phyloP scores from a whole-genome alignment of 2,329 filamentous ascomycete species.

The Elsinoe fawcettii region DNA sequence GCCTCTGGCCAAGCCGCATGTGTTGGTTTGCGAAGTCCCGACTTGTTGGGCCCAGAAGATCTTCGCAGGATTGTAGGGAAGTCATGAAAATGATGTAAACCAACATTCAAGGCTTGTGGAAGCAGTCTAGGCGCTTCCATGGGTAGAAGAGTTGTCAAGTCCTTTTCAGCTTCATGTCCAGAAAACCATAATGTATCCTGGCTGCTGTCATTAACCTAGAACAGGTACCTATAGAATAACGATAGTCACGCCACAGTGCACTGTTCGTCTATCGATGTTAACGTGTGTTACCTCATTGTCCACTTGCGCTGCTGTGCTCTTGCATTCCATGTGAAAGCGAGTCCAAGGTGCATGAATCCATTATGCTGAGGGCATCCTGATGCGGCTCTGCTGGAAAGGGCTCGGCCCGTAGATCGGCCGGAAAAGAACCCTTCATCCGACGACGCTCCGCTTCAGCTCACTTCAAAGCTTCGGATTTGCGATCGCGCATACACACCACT shows the following conservation, averaged over 20 bases:
- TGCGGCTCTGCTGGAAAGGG: background rate
- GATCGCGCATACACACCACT: background rate
- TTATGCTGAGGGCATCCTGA: too few species aligned
- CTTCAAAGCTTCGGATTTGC: background rate
- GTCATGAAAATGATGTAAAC: background rate
- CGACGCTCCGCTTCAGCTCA: background rate
- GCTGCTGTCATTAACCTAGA: too few species aligned
- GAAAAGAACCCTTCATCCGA: background rate
- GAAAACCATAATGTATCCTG: too few species aligned
- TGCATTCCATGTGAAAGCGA: too few species aligned
- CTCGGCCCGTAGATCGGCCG: conserved; percentile 3
- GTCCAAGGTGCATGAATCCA: too few species aligned
- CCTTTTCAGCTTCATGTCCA: background rate
- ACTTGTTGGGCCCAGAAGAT: background rate
- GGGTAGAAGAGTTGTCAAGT: background rate
- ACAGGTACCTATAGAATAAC: too few species aligned
- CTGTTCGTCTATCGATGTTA: too few species aligned
- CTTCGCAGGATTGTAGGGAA: background rate
- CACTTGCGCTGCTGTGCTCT: too few species aligned
- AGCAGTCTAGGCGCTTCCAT: background rate
- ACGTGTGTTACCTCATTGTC: too few species aligned
- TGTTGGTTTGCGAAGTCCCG: background rate
- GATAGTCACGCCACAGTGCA: too few species aligned
- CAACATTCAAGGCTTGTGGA: background rate
- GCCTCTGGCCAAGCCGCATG: background rate